phyloP scores from a whole-genome alignment of 202 grass and related monocot genomes.

The Digitaria exilis region DNA sequence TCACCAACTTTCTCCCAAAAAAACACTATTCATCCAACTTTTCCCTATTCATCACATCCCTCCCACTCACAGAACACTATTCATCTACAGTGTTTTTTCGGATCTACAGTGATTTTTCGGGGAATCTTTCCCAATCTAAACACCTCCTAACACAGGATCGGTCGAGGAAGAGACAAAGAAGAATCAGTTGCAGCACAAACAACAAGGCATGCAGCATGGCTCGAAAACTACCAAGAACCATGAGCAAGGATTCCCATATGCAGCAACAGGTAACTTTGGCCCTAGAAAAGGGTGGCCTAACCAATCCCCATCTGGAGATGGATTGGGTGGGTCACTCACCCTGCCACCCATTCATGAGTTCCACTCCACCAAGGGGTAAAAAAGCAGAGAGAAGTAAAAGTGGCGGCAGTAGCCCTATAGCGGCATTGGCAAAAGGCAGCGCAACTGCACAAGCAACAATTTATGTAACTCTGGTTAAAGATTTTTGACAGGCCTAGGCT shows the following conservation, averaged over 20 bases:
- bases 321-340: background rate
- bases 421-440: background rate
- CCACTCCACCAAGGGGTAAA: background rate
- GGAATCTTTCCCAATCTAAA: too few relatives aligned
- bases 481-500: conserved; percentile 1
- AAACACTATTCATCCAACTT: too few relatives aligned
- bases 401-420: background rate
- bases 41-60: too few relatives aligned
- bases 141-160: too few relatives aligned
- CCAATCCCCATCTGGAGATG: background rate
- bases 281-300: background rate
- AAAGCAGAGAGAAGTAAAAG: background rate
- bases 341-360: background rate
- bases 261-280: conserved; percentile 21
- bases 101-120: too few relatives aligned
- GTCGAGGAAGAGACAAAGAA: background rate
- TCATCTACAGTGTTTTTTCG: too few relatives aligned
- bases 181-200: background rate
- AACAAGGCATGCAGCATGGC: background rate
- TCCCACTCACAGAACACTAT: too few relatives aligned
- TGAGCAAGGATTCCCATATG: conserved; percentile 30
- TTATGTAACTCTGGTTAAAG: conserved; percentile 23
- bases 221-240: conserved; percentile 17
- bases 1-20: too few relatives aligned
- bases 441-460: conserved; percentile 34